These are phyloP conservation scores for Pichia nakasei DNA, from an alignment of 805 yeast genomes.

Conservation along the genomic window DNA sequence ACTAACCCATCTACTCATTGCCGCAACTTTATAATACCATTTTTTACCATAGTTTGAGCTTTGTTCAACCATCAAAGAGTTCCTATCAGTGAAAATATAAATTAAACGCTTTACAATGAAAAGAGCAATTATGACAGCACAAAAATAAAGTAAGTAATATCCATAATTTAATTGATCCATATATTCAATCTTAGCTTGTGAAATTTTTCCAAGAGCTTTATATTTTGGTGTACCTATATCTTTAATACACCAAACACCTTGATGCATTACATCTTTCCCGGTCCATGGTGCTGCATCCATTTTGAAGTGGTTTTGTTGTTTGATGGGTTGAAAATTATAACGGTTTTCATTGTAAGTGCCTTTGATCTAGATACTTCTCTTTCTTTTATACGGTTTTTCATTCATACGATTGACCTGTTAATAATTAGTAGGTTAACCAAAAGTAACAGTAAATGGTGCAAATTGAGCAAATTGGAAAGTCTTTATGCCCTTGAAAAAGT, in stretches of 20 bases:
- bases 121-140: conserved; percentile 29
- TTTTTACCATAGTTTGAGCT: conserved; percentile 1
- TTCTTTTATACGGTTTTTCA: too few species aligned
- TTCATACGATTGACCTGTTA: too few species aligned
- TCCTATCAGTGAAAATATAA: conserved; percentile 15
- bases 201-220: conserved; percentile 13
- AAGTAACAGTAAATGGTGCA: too few species aligned
- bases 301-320: too few species aligned
- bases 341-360: too few species aligned
- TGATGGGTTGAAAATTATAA: too few species aligned
- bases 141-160: conserved; percentile 32
- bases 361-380: too few species aligned
- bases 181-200: conserved; percentile 25
- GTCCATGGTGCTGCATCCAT: not conserved
- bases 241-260: conserved; percentile 15
- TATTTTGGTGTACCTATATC: conserved; percentile 19
- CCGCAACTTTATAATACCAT: conserved; percentile 17
- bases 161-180: conserved; percentile 29
- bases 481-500: too few species aligned
- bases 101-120: conserved; percentile 25
- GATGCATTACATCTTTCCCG: not conserved
- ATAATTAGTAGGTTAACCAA: too few species aligned
- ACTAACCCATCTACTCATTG: conserved; percentile 24
- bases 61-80: conserved; percentile 1
- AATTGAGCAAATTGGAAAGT: too few species aligned